A percentile compares a stretch with the other conserved stretches of the same genome.
Conservation (phyloP, 345 rosid genomes). For the Murraya koenigii region DNA sequence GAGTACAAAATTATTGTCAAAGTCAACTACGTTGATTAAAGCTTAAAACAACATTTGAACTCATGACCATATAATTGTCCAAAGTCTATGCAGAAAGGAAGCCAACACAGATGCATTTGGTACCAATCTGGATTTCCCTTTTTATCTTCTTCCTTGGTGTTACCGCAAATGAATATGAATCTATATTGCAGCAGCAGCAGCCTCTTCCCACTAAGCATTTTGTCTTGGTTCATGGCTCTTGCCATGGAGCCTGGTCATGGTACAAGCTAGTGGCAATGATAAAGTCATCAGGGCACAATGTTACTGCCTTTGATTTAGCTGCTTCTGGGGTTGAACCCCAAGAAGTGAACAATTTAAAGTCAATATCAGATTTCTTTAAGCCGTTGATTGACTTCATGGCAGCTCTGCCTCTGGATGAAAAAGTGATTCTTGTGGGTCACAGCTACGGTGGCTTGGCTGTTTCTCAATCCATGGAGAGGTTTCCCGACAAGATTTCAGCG, state of each 20-base stretch:
- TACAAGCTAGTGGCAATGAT: slow-evolving; percentile 29
- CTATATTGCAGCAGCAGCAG: not conserved
- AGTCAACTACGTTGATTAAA: not conserved
- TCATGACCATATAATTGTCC: not conserved
- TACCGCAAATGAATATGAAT: not conserved
- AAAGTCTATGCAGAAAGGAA: not conserved
- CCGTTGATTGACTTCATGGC: slow-evolving; percentile 35
- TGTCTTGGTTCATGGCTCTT: slow-evolving; percentile 40
- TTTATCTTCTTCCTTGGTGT: slow-evolving; percentile 18
- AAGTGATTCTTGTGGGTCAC: slow-evolving; percentile 42
- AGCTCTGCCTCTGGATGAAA: slow-evolving; percentile 19
- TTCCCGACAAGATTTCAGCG: slow-evolving; percentile 23
- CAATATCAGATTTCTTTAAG: slow-evolving; percentile 28
- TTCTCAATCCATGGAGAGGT: slow-evolving; percentile 37
- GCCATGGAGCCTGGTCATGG: slow-evolving; percentile 52
- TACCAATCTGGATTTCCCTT: not conserved
- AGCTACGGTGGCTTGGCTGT: slow-evolving; percentile 40
- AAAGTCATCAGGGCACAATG: slow-evolving; percentile 26
- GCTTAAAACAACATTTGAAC: not conserved
- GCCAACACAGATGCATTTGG: not conserved
- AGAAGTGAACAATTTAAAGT: slow-evolving; percentile 16
- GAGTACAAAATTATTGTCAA: not conserved
- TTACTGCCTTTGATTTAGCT: slow-evolving; percentile 37
- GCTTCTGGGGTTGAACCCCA: slow-evolving; percentile 35
- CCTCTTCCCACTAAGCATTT: slow-evolving; percentile 22